Conservation (phyloP, 805 yeast species). For the Myxozyma lipomycoides region DNA sequence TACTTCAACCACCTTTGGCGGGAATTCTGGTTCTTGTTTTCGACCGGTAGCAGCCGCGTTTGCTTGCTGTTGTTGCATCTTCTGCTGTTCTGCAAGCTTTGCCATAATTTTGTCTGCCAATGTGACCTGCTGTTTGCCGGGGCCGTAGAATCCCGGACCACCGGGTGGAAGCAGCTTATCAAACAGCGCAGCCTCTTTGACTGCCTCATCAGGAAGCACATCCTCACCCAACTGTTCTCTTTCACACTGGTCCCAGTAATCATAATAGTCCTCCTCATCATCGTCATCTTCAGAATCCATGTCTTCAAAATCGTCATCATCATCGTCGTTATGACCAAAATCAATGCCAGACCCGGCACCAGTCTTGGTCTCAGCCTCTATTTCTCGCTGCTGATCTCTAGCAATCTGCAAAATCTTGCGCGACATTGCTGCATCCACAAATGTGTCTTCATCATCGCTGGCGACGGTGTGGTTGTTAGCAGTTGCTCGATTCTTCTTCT, state of each 20-base stretch:
- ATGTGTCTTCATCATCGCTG: conserved; percentile 52
- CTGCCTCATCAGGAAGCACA: background rate
- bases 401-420: conserved; percentile 86
- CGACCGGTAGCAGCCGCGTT: conserved; percentile 18
- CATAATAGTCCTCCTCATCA: conserved; percentile 42
- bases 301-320: conserved; percentile 52
- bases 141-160: conserved; percentile 21
- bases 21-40: conserved; percentile 45
- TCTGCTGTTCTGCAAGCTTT: conserved; percentile 72
- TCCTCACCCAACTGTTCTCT: conserved; percentile 35
- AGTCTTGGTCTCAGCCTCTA: conserved; percentile 54
- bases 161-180: conserved; percentile 54
- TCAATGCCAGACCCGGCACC: conserved; percentile 29
- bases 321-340: conserved; percentile 38
- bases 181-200: conserved; percentile 75
- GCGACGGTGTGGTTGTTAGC: background rate
- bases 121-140: conserved; percentile 23
- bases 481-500: background rate
- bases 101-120: conserved; percentile 94
- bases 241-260: conserved; percentile 51
- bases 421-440: conserved; percentile 75
- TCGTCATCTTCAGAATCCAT: conserved; percentile 43
- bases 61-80: conserved; percentile 28
- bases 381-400: conserved; percentile 86
- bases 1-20: conserved; percentile 94